phyloP scores from a whole-genome alignment of 208 protist species.

The Crithidia fasciculata region DNA sequence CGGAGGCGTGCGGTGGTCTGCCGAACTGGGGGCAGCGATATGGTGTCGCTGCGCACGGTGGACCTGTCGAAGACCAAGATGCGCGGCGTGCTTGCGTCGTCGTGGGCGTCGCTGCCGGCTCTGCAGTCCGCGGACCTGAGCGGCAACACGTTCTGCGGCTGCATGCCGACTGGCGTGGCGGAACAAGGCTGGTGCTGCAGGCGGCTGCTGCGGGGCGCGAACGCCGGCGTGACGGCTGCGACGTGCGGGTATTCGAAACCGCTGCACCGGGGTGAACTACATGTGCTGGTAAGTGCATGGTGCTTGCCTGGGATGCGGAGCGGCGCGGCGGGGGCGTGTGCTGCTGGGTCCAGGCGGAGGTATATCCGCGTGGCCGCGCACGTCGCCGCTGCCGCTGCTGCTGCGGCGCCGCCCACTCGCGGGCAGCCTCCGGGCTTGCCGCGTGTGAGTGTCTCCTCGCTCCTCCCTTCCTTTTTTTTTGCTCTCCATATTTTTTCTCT shows the following conservation, averaged over 20 bases:
- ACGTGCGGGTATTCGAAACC: slow-evolving; percentile 11
- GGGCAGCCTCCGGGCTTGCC: too few species aligned
- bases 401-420: too few species aligned
- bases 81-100: neutral
- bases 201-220: neutral
- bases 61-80: neutral
- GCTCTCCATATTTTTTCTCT: too few species aligned
- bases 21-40: slow-evolving; percentile 18
- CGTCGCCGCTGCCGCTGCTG: too few species aligned
- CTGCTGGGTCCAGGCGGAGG: too few species aligned
- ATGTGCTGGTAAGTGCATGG: slow-evolving; percentile 6
- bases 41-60: slow-evolving; percentile 3
- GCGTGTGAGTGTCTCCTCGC: too few species aligned
- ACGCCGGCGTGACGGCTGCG: slow-evolving; percentile 1
- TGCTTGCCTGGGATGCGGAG: too few species aligned
- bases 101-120: slow-evolving; percentile 5
- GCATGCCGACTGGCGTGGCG: slow-evolving; percentile 21
- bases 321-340: too few species aligned
- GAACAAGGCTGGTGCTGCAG: slow-evolving; percentile 8
- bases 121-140: slow-evolving; percentile 16
- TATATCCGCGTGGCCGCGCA: too few species aligned
- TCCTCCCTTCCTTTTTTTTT: too few species aligned
- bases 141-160: slow-evolving; percentile 23
- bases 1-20: slow-evolving; percentile 25
- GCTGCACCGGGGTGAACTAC: slow-evolving; percentile 7